These are phyloP conservation scores for Pseudozyma tsukubaensis DNA, from an alignment of 1,284 basidiomycete species.

Conservation along the genomic window DNA sequence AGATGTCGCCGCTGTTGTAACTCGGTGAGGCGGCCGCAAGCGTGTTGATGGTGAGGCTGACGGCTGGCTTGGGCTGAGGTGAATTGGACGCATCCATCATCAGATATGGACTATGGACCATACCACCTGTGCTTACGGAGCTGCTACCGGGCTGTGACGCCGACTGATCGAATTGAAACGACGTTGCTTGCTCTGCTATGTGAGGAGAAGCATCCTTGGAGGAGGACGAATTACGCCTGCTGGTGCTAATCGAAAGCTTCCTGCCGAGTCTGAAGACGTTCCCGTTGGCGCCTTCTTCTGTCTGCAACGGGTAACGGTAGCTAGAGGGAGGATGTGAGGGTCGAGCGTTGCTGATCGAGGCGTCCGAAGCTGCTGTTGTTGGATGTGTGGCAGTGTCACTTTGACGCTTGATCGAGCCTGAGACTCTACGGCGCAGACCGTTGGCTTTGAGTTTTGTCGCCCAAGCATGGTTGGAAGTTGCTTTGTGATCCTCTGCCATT, in stretches of 20 bases:
- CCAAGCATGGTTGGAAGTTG: conserved; percentile 2
- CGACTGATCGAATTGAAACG: too few relatives aligned
- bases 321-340: conserved; percentile 28
- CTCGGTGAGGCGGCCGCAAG: too few relatives aligned
- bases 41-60: not conserved
- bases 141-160: too few relatives aligned
- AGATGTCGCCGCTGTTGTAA: conserved; percentile 6
- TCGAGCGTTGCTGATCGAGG: not conserved
- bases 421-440: not conserved
- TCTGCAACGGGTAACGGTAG: conserved; percentile 11
- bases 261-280: conserved; percentile 12
- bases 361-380: not conserved
- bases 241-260: conserved; percentile 12
- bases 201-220: not conserved
- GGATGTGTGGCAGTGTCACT: not conserved
- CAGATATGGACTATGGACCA: too few relatives aligned
- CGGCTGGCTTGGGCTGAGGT: too few relatives aligned
- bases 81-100: not conserved
- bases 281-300: not conserved
- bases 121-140: not conserved
- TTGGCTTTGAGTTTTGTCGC: conserved; percentile 16
- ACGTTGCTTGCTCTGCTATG: too few relatives aligned
- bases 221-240: conserved; percentile 7
- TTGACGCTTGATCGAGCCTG: not conserved
- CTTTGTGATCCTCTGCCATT: not conserved